Evolutionary conservation across 2,329 filamentous ascomycete genomes (phyloP), one percentile per base, ranked within the genome.

Genomic region (Alternaria angustiovoidea): DNA sequence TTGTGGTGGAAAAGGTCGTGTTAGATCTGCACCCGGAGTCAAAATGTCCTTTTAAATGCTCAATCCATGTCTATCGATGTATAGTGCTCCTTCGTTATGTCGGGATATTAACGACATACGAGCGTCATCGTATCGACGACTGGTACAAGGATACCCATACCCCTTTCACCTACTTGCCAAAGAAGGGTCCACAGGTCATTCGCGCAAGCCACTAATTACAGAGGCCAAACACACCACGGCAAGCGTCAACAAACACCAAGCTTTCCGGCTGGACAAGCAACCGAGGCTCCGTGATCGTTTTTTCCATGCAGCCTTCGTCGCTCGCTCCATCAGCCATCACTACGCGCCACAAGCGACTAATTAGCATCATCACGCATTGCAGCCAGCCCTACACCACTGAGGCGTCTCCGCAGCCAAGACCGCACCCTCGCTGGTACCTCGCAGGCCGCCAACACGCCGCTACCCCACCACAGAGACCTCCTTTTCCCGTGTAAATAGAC

Each of bases 361-460:
- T 5, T 18, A 39, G 36, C 18, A 34, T 38, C 53, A 46, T 39
- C 34, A 41, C 54, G 54, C 63, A 59, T 62, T 30, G 38, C 34
- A 36, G 39, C 36, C 36, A 36, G 39, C 36, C 36, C 36, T 65
- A 61, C 65, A 66, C 51, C 65, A 66, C 51, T 59, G 55, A 59
- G 58, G 55, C 51, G 59, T 60, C 55, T 64, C 64, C 66, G 63
- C 65, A 61, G 65, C 64, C 65, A 64, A 68, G 65, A 57, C 58
- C 57, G 62, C 59, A 65, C 51, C 65, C 53, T 68, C 63, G 63
- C 57, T 61, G 52, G 42, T 51, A 38, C 11, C 11, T 22, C 51
- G 42, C 49, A 54, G 47, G 57, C 34, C 43, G 56, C 61, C 58
- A 49, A 65, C 56, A 57, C 55, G 38, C 55, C 44, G 43, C 16